Evolutionary conservation across 441 rosid genomes (phyloP).

Genomic region (Geranium incanum): DNA sequence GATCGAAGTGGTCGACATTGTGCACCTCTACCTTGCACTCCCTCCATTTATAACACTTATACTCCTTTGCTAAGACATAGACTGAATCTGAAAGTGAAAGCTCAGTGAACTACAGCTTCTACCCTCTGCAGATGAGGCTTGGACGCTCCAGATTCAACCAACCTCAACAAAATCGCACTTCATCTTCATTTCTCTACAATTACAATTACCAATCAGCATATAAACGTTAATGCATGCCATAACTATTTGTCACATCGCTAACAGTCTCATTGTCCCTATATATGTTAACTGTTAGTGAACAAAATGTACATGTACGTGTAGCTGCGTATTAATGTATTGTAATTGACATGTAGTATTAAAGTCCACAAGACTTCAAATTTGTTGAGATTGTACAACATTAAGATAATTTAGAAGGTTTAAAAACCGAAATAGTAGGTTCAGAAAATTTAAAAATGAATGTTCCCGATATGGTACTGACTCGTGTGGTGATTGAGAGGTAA

Average conservation of each 20-base stretch:
- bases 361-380: no score
- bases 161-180: background rate
- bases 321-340: no score
- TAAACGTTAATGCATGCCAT: background rate
- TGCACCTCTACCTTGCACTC: conserved; percentile 19
- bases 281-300: no score
- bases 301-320: no score
- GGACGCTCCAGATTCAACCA: background rate
- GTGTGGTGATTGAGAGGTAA: background rate
- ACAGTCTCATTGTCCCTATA: no score
- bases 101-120: background rate
- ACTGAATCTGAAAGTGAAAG: background rate
- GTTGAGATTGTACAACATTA: background rate
- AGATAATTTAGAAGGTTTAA: background rate
- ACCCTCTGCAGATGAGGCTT: background rate
- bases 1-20: background rate
- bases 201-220: background rate
- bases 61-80: no score
- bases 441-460: background rate
- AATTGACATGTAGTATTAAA: no score
- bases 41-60: background rate
- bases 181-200: background rate
- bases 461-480: background rate
- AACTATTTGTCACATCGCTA: background rate
- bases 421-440: background rate